Base-by-base conservation (phyloP, 331 rosid genomes). In the Quercus tomentella region DNA sequence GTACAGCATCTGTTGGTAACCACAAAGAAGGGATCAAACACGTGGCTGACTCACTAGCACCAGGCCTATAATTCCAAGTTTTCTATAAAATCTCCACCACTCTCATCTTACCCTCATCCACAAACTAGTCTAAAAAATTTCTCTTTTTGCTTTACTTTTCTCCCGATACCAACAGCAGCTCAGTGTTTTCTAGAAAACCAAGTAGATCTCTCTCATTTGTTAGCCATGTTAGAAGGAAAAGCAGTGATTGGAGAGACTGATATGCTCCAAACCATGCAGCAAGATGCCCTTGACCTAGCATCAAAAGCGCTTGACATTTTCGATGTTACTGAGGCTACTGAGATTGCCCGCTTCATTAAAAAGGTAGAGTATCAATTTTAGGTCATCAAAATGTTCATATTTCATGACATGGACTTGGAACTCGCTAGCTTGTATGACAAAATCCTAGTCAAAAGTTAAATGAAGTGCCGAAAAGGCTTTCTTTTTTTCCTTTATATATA, bases 301-400 rank as follows among this genome's bases (percentile, higher is more conserved):
- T 85, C 97, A 31, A 94, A 94, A 79, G 98, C 97, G 18, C 97
- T 92, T 0, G 98, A 92, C 81, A 78, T 79, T 88, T 92, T 89
- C 11, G 97, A 94, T 85, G 92, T 94, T 74, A 94, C 95, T 57
- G 87, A 94, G 70, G 87, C 97, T 82, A 91, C 94, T 20, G 92
- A 92, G 77, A 94, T 94, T 2, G 98, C 97, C 65, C 84, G 91
- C 12, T 92, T 87, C 80, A 92, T 94, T 56, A 92, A 94, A 82
- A 84, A 85, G 97, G 98, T 83, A 61, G 3, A 35, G 7, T 14
- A 15, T 54, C 6, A 49, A 6, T 54, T 30, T 54, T 28, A 5
- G 25, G 70, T 3, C 4, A 8, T 9, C 28, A 7, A 57, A 31
- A 67, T 35, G 31, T 41, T 41, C 45, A 41, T 41, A 41, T 41